A percentile compares a stretch with the other conserved stretches of the same genome.
Evolutionary conservation across 768 basidiomycete genomes (phyloP).

Genomic region (Tubosaeta sp.): DNA sequence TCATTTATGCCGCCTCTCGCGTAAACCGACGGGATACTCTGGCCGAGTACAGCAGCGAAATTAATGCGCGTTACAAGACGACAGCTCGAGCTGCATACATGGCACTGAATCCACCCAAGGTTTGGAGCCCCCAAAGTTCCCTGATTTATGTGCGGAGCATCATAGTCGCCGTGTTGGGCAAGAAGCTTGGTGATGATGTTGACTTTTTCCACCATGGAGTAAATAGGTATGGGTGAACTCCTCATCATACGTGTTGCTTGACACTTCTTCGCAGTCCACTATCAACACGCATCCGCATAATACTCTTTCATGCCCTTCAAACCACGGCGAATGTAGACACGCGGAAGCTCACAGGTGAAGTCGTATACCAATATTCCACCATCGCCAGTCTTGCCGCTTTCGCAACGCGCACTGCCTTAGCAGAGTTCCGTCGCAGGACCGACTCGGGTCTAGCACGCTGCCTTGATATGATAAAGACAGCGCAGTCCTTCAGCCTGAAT

Average conservation of each 20-base stretch:
- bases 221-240: conserved; percentile 4
- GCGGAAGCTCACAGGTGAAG: conserved; percentile 23
- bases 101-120: conserved; percentile 8
- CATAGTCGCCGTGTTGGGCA: conserved; percentile 10
- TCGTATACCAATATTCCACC: conserved; percentile 36
- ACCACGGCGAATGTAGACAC: conserved; percentile 17
- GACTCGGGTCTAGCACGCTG: not conserved
- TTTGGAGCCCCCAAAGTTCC: conserved; percentile 5
- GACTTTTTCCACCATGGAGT: conserved; percentile 11
- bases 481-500: not conserved
- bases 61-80: not conserved
- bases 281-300: conserved; percentile 38
- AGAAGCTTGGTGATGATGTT: conserved; percentile 6
- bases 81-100: not conserved
- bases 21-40: not conserved
- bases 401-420: not conserved
- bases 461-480: conserved; percentile 13
- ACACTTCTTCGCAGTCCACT: conserved; percentile 28
- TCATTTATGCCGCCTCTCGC: not conserved
- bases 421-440: not conserved
- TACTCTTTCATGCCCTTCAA: conserved; percentile 34
- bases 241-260: not conserved
- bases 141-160: conserved; percentile 12
- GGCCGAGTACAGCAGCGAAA: not conserved
- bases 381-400: conserved; percentile 12